Evolutionary conservation across 306 rosid species (phyloP).

Genomic region (Dryas alaskensis): DNA sequence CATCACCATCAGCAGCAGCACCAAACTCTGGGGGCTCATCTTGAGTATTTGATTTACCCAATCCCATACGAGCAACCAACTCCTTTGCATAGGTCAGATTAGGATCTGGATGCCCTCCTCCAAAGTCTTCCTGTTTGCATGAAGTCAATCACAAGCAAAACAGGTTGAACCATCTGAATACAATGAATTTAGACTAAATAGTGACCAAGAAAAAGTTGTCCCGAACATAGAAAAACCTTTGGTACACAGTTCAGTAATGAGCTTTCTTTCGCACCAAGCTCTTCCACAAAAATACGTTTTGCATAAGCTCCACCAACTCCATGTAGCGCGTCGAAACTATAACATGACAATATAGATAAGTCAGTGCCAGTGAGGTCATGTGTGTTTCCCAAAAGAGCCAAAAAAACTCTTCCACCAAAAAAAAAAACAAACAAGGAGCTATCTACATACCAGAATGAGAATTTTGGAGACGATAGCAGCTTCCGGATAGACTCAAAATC

Average conservation of each 20-base stretch:
- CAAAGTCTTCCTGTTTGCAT: constrained; percentile 86
- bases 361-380: neutral
- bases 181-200: neutral
- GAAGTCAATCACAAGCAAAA: constrained; percentile 5
- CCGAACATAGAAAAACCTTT: constrained; percentile 52
- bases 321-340: constrained; percentile 80
- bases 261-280: constrained; percentile 95
- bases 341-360: constrained; percentile 23
- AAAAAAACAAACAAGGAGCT: constrained; percentile 17
- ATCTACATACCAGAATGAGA: constrained; percentile 79
- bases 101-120: constrained; percentile 99
- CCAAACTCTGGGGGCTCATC: constrained; percentile 94
- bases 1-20: constrained; percentile 99
- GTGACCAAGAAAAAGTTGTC: neutral
- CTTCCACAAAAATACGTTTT: constrained; percentile 86
- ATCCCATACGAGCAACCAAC: constrained; percentile 89
- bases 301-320: constrained; percentile 99
- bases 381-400: neutral
- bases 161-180: neutral
- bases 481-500: constrained; percentile 73
- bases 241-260: constrained; percentile 88
- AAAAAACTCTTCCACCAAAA: constrained; percentile 11
- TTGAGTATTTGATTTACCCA: constrained; percentile 71
- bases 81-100: constrained; percentile 98
- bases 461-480: constrained; percentile 75